phyloP scores from a whole-genome alignment of 257 asterid species.

The Ilex aquifolium region DNA sequence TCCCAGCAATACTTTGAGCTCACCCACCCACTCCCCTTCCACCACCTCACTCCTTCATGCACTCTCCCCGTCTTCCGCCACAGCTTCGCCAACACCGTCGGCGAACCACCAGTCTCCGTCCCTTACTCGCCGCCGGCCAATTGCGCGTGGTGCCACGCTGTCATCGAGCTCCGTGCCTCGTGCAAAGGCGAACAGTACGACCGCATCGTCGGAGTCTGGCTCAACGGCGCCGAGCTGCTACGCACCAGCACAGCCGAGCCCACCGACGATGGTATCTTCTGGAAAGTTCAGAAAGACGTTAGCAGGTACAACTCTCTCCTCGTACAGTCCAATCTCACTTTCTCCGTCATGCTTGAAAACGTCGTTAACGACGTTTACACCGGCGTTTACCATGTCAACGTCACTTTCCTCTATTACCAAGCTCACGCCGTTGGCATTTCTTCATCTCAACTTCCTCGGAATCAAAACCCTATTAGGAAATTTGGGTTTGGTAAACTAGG shows the following conservation, averaged over 20 bases:
- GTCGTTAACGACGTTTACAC: constrained; percentile 54
- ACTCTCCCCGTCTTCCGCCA: constrained; percentile 45
- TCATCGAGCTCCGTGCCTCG: constrained; percentile 49
- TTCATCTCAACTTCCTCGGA: no score
- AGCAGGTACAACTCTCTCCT: constrained; percentile 62
- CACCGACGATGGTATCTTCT: constrained; percentile 40
- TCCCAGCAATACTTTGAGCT: constrained; percentile 46
- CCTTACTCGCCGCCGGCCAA: constrained; percentile 50
- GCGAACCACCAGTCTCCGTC: constrained; percentile 49
- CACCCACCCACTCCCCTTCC: constrained; percentile 50
- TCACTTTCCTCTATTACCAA: constrained; percentile 56
- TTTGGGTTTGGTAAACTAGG: no score
- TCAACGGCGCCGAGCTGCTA: constrained; percentile 69
- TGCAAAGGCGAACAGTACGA: constrained; percentile 71
- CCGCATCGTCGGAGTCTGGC: constrained; percentile 84
- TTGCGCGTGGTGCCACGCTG: constrained; percentile 67
- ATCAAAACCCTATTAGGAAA: no score
- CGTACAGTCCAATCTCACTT: constrained; percentile 35
- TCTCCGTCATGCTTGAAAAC: constrained; percentile 82
- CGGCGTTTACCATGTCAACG: constrained; percentile 46
- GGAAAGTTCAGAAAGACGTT: constrained; percentile 72
- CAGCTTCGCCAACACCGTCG: constrained; percentile 59
- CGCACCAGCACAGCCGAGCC: constrained; percentile 95
- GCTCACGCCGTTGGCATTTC: background rate
- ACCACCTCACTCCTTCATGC: constrained; percentile 48